Evolutionary conservation across 2,329 filamentous ascomycete genomes (phyloP), one percentile per base, ranked within the genome.

Genomic region (Fusarium pseudograminearum): DNA sequence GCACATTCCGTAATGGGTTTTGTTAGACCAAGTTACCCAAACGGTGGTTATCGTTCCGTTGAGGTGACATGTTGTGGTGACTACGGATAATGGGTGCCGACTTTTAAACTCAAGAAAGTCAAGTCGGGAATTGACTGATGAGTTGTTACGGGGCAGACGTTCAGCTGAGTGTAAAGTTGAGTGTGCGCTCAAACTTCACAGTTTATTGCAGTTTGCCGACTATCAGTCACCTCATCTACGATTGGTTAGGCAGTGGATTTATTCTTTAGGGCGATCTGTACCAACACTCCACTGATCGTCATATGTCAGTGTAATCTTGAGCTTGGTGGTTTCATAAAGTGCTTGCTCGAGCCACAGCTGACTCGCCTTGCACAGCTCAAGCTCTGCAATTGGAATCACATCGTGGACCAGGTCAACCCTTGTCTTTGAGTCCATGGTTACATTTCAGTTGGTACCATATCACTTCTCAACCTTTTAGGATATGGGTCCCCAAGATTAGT

Each of bases 181-280:
- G 26, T 28, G 9, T 28, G 26, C 26, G 26, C 26, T 28, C 26
- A 28, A 10, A 28, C 26, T 28, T 28, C 26, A 28, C 9, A 28
- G 26, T 28, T 28, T 28, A 28, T 28, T 28, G 26, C 26, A 28
- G 26, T 28, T 28, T 30, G 28, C 28, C 28, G 28, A 30, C 28
- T 30, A 15, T 51, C 51, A 58, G 54, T 67, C 58, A 61, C 70
- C 62, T 65, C 61, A 65, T 66, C 12, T n/a, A 50, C 47, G 61
- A 65, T 65, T 61, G 61, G 61, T 67, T 55, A 40, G 56, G 46
- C 62, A 28, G 63, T 68, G 47, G 51, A 48, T 54, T 65, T 51
- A 26, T 41, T 22, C 7, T 61, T 34, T 40, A 54, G 46, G 26
- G 34, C 31, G 47, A 65, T 65, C 34, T 36, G 36, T 26, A 34